Conservation (phyloP, 345 rosid species). For the Litchi chinensis region DNA sequence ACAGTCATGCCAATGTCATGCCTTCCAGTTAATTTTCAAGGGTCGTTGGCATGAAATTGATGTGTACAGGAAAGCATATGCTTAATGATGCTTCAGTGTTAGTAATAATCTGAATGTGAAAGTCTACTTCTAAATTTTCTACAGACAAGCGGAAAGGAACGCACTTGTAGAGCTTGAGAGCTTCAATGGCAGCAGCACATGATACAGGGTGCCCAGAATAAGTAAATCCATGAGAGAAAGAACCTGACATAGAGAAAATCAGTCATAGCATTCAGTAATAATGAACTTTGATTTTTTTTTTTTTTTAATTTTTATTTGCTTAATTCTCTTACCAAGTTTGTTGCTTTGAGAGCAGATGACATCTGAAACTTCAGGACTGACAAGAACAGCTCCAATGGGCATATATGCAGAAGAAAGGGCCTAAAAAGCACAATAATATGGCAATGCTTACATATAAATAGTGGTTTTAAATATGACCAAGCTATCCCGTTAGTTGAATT, state of each 20-base stretch:
- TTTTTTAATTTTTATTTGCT: neutral
- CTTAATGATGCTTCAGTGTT: neutral
- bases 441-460: slow-evolving; percentile 10
- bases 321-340: slow-evolving; percentile 68
- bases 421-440: slow-evolving; percentile 37
- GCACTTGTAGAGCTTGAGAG: slow-evolving; percentile 73
- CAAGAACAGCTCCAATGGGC: slow-evolving; percentile 94
- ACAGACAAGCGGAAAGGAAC: slow-evolving; percentile 18
- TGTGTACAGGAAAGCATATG: neutral
- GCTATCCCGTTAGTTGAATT: neutral
- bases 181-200: slow-evolving; percentile 87
- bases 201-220: slow-evolving; percentile 97
- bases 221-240: slow-evolving; percentile 92
- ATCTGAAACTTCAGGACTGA: slow-evolving; percentile 83
- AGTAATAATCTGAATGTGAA: neutral
- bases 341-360: slow-evolving; percentile 92
- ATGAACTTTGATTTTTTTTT: neutral
- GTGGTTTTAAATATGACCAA: neutral
- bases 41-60: neutral
- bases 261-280: slow-evolving; percentile 9
- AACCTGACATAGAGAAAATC: slow-evolving; percentile 46
- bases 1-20: neutral
- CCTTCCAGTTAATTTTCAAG: neutral
- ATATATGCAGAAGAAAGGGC: slow-evolving; percentile 91
- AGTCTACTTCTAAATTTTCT: neutral